Base-by-base conservation (phyloP, 1,139 yeast species). In the Groenewaldozyma auringiensis region DNA sequence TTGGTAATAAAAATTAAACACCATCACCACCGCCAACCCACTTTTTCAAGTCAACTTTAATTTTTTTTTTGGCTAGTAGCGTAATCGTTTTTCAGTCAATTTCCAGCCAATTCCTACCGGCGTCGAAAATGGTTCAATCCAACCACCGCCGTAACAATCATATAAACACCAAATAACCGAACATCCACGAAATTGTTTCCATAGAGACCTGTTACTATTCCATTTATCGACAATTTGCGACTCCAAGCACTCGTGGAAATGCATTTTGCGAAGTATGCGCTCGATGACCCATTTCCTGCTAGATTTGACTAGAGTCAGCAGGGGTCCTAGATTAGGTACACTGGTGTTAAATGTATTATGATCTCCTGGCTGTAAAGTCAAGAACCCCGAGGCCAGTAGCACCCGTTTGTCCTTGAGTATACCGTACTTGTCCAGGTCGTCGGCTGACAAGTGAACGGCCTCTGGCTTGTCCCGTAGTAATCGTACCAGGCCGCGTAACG, bases 61-160 rank as follows among this genome's bases (percentile, higher is more conserved):
- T 25, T 25, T 8, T 8, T 25, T 8, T 25, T 25, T 8, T 25
- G 11, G 29, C 29, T 11, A 25, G 29, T 20, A 35, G 4, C 38
- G 16, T 11, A 35, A 11, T n/a, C 25, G 21, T 48, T 69, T 68
- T 1, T 74, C 74, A 1, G 85, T 79, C 41, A 79, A 62, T 58
- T 75, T 74, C 81, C 85, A 81, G 0, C 86, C 86, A 43, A 79
- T 64, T 0, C 89, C 89, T 1, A 78, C 81, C 0, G 87, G 85
- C 0, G 89, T 81, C 39, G 71, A 69, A 55, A 80, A 80, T 4
- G 79, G 80, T 55, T 83, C 92, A 2, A 79, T 62, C 37, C 75
- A 67, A 0, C 94, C 94, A n/a, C 77, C 71, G 0, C 94, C 94
- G 46, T 76, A 68, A 41, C 81, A 73, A 52, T 79, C 82, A 21